Conservation (phyloP, 2,329 filamentous ascomycete species). For the Aphanoascus verrucosus region DNA sequence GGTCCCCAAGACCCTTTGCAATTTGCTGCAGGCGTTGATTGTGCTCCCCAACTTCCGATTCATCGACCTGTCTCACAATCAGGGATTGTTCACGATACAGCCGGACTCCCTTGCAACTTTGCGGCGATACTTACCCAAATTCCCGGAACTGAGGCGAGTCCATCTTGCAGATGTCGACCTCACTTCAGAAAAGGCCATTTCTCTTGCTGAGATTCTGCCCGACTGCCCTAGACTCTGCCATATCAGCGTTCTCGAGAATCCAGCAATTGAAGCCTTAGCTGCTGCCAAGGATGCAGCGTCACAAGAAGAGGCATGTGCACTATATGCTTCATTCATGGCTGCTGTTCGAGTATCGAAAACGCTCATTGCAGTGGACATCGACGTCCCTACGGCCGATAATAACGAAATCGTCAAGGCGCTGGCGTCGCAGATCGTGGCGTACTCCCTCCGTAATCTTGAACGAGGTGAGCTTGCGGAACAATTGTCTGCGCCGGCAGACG, state of each 20-base stretch:
- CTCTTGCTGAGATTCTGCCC: slow-evolving; percentile 77
- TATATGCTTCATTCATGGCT: slow-evolving; percentile 84
- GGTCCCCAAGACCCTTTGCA: slow-evolving; percentile 58
- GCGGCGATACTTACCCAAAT: slow-evolving; percentile 72
- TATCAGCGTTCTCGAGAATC: slow-evolving; percentile 74
- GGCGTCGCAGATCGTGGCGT: slow-evolving; percentile 88
- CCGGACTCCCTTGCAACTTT: slow-evolving; percentile 66
- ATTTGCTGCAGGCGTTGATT: slow-evolving; percentile 62
- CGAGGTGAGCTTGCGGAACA: slow-evolving; percentile 56
- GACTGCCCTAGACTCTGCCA: slow-evolving; percentile 74
- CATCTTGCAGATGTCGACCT: slow-evolving; percentile 78
- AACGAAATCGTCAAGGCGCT: slow-evolving; percentile 85
- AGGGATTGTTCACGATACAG: slow-evolving; percentile 60
- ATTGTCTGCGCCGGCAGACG: slow-evolving; percentile 34
- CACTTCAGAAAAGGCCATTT: slow-evolving; percentile 78
- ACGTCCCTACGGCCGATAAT: slow-evolving; percentile 69
- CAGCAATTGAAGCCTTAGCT: slow-evolving; percentile 51
- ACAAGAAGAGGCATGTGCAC: slow-evolving; percentile 86
- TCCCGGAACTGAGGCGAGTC: slow-evolving; percentile 67
- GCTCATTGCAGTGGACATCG: slow-evolving; percentile 82
- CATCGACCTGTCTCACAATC: slow-evolving; percentile 86
- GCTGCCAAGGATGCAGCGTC: slow-evolving; percentile 66
- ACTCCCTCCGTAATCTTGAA: slow-evolving; percentile 86
- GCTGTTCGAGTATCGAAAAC: slow-evolving; percentile 73
- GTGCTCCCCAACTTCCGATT: slow-evolving; percentile 68